phyloP scores from a whole-genome alignment of 2,329 filamentous ascomycete species.

The Fusarium veterinarium region DNA sequence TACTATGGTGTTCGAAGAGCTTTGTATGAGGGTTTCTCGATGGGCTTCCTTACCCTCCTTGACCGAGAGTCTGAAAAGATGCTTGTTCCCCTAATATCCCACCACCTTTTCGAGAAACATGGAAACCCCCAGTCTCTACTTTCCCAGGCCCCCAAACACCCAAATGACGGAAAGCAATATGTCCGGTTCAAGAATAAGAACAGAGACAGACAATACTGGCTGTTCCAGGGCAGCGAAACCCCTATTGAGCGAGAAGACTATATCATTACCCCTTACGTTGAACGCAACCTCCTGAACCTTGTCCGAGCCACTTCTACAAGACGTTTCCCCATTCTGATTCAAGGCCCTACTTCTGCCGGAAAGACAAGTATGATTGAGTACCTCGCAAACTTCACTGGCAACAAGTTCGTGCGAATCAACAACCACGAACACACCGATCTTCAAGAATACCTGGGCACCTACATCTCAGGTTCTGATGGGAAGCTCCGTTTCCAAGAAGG shows the following conservation, averaged over 20 bases:
- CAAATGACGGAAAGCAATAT: conserved; percentile 80
- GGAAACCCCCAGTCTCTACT: conserved; percentile 77
- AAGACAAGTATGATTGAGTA: conserved; percentile 99
- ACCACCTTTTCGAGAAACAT: conserved; percentile 79
- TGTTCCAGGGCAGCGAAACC: conserved; percentile 77
- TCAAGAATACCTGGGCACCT: conserved; percentile 96
- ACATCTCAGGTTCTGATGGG: conserved; percentile 86
- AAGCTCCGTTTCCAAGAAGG: conserved; percentile 93
- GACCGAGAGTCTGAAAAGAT: conserved; percentile 83
- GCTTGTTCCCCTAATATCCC: conserved; percentile 81
- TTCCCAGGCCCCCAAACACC: conserved; percentile 80
- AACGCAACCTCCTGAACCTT: conserved; percentile 92
- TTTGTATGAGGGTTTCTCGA: conserved; percentile 94
- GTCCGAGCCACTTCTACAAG: conserved; percentile 93
- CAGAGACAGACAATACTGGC: conserved; percentile 83
- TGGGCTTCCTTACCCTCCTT: conserved; percentile 95
- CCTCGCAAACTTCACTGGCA: conserved; percentile 94
- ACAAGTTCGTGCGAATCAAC: conserved; percentile 98
- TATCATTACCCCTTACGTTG: conserved; percentile 95
- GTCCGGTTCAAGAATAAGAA: conserved; percentile 78
- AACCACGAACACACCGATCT: conserved; percentile 99
- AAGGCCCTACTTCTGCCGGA: conserved; percentile 95
- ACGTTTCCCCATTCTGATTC: conserved; percentile 92
- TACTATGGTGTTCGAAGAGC: conserved; percentile 87
- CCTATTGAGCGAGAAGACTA: conserved; percentile 83